These are phyloP conservation scores for Rutstroemia sydowiana DNA, from an alignment of 2,329 filamentous ascomycete genomes.

Conservation along the genomic window DNA sequence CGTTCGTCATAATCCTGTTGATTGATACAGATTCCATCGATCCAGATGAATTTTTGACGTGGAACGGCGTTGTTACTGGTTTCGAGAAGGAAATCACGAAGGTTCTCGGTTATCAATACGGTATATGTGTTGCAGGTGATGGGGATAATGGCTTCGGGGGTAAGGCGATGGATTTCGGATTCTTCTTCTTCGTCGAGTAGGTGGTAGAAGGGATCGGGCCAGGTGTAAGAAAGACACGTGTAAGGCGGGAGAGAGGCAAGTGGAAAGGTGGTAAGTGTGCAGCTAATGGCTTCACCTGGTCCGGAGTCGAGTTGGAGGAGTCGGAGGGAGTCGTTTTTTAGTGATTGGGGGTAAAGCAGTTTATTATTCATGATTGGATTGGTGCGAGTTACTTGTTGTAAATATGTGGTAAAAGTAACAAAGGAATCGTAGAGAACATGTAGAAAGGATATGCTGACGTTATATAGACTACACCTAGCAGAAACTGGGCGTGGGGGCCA, in stretches of 20 bases:
- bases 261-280: background rate
- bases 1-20: slow-evolving; percentile 10
- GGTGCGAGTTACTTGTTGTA: background rate
- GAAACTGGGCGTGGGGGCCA: no score
- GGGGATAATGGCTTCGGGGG: background rate
- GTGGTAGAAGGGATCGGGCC: slow-evolving; percentile 9
- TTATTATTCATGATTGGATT: background rate
- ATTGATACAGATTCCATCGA: slow-evolving; percentile 17
- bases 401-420: background rate
- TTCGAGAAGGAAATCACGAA: background rate
- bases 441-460: background rate
- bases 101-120: background rate
- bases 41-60: slow-evolving; percentile 6
- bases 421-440: background rate
- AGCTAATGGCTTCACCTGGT: background rate
- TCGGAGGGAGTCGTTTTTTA: background rate
- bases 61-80: background rate
- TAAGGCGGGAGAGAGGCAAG: background rate
- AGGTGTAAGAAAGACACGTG: slow-evolving; percentile 11
- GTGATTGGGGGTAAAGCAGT: background rate
- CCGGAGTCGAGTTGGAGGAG: slow-evolving; percentile 1
- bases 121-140: slow-evolving; percentile 1
- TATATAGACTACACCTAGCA: no score
- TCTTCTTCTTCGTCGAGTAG: slow-evolving; percentile 1
- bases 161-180: background rate